Conservation (phyloP, 257 asterid genomes). For the Jacaranda mimosifolia region DNA sequence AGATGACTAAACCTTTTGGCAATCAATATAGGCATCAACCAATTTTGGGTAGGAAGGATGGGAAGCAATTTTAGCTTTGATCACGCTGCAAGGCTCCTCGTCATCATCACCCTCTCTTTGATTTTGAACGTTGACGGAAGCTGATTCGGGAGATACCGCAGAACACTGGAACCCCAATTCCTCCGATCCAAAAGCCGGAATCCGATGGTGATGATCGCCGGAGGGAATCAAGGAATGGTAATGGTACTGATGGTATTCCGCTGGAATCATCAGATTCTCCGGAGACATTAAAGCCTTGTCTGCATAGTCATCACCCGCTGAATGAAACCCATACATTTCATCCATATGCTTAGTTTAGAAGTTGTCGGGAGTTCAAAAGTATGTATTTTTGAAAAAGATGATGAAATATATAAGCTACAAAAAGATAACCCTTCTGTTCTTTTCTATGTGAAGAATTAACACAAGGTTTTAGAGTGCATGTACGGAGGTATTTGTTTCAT, state of each 20-base stretch:
- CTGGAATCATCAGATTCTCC: slow-evolving; percentile 44
- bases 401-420: neutral
- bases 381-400: too few species aligned
- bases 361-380: neutral
- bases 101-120: slow-evolving; percentile 24
- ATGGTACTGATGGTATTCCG: slow-evolving; percentile 36
- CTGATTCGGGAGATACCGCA: slow-evolving; percentile 26
- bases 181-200: slow-evolving; percentile 38
- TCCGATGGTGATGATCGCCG: slow-evolving; percentile 29
- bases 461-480: neutral
- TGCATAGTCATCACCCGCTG: slow-evolving; percentile 24
- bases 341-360: slow-evolving; percentile 38
- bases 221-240: slow-evolving; percentile 29
- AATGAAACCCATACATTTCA: slow-evolving; percentile 41
- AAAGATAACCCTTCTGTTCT: neutral
- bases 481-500: too few species aligned
- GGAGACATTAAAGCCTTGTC: slow-evolving; percentile 45
- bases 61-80: slow-evolving; percentile 61
- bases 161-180: slow-evolving; percentile 46
- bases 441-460: neutral
- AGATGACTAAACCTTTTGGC: slow-evolving; percentile 60
- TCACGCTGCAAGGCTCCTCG: slow-evolving; percentile 15
- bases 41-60: slow-evolving; percentile 67
- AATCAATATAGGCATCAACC: slow-evolving; percentile 59
- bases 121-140: slow-evolving; percentile 10